Percentiles rank a stretch among this genome's conserved stretches.
phyloP scores from a whole-genome alignment of 2,329 filamentous ascomycete species.

The Phialocephala subalpina region DNA sequence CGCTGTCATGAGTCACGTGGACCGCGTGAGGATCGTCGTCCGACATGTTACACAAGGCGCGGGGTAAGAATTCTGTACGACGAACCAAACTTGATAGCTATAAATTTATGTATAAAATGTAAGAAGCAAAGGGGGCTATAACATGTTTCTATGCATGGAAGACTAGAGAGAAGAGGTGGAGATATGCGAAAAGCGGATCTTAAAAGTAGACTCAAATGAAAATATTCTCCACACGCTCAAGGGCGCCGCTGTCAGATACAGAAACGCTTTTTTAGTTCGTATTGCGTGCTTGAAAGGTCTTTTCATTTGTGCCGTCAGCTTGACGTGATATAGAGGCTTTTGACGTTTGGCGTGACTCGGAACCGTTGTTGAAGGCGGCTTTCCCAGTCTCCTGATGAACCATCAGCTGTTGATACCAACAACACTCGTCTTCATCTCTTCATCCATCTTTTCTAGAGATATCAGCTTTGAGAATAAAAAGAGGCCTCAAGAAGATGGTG shows the following conservation, averaged over 20 bases:
- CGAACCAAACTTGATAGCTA: neutral
- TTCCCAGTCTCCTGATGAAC: neutral
- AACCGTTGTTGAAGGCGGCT: neutral
- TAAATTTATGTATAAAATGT: neutral
- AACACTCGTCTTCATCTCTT: neutral
- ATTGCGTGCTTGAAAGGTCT: constrained; percentile 19
- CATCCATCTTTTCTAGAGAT: neutral
- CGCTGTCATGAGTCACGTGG: constrained; percentile 1
- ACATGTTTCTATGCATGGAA: neutral
- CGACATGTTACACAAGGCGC: neutral
- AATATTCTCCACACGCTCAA: constrained; percentile 5
- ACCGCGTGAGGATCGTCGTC: constrained; percentile 1
- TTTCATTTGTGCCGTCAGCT: constrained; percentile 11
- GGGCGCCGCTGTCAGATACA: neutral
- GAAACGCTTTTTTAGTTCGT: neutral
- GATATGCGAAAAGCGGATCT: neutral
- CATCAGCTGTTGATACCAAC: neutral
- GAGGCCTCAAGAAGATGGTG: neutral
- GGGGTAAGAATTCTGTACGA: neutral
- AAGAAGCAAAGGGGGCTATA: neutral
- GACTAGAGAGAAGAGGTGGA: neutral
- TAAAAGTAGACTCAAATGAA: neutral
- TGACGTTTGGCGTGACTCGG: constrained; percentile 2
- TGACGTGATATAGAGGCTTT: constrained; percentile 16
- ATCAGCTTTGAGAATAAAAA: too few species aligned